Conservation (phyloP, 352 stramenopile genomes). For the Phytophthora hibernalis region DNA sequence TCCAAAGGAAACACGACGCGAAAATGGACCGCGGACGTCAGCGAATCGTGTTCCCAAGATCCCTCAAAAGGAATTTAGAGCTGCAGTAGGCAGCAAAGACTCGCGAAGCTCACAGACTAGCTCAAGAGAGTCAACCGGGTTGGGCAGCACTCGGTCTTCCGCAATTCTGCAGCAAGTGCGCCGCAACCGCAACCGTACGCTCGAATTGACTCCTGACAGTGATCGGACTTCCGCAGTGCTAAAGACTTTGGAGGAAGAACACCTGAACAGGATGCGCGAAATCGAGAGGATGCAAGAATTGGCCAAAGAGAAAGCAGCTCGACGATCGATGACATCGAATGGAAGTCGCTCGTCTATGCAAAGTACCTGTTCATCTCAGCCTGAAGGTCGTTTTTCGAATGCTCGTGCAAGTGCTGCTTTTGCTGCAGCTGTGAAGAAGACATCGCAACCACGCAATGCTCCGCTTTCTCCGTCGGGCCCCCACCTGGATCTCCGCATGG, state of each 20-base stretch:
- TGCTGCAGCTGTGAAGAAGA: constrained; percentile 16
- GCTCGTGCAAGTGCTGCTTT: constrained; percentile 12
- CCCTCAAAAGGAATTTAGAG: constrained; percentile 19
- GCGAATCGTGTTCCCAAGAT: constrained; percentile 23
- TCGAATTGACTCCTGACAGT: constrained; percentile 46
- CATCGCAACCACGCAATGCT: constrained; percentile 16
- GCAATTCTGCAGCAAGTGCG: constrained; percentile 55
- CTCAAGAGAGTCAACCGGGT: constrained; percentile 25
- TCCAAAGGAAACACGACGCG: constrained; percentile 23
- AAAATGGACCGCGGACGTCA: constrained; percentile 3
- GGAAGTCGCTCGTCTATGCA: constrained; percentile 26
- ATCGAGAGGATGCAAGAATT: constrained; percentile 42
- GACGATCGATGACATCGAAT: constrained; percentile 31
- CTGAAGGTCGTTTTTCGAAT: background rate
- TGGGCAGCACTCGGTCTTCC: constrained; percentile 44
- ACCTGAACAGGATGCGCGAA: constrained; percentile 54
- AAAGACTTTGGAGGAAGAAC: constrained; percentile 50
- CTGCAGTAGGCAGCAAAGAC: constrained; percentile 22
- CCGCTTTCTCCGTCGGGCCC: background rate
- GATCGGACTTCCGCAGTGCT: constrained; percentile 43
- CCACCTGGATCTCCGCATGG: constrained; percentile 12
- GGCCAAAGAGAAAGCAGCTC: constrained; percentile 30
- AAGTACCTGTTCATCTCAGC: constrained; percentile 11
- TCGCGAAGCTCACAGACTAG: constrained; percentile 27
- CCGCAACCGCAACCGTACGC: constrained; percentile 51